Base-by-base conservation (phyloP, 1,139 yeast species). In the Nakaseomyces nivariensis region DNA sequence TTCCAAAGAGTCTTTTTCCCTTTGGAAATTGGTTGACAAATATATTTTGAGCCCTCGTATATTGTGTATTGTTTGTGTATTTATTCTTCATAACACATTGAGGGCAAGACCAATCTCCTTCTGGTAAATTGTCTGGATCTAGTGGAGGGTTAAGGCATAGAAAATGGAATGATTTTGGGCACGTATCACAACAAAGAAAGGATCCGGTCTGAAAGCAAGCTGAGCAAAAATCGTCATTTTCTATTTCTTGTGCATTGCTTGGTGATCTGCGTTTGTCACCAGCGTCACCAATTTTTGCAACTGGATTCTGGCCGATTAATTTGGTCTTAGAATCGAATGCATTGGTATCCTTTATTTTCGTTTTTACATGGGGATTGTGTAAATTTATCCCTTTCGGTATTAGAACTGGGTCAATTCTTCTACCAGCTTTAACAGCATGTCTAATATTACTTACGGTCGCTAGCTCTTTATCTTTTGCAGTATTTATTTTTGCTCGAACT, bases 101-200 rank as follows among this genome's bases (percentile, higher is more conserved):
- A 29, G 77, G 77, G 68, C 98, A 92, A 56, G 76, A 80, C 97
- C 97, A 92, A 58, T 81, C 88, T 32, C 86, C 96, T 49, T 84
- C 94, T 0, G 97, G 97, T 7, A 89, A 72, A 42, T 79, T 75
- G 44, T 72, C 73, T 45, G 82, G 83, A 55, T 85, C 92, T 27
- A 85, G 68, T 0, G 98, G 97, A 2, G 97, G 97, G 58, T 87
- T 85, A 55, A 92, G 78, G 65, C 98, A 92, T 10, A 86, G 75
- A 62, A 92, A 88, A 63, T 92, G 98, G 66, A 90, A 92, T 1
- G 96, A 86, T 60, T 77, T 77, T 0, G 97, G 96, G 67, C 98
- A 92, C 2, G 86, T 75, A 58, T 92, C 98, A 69, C 98, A 92
- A 67, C 97, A 92, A 32, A 92, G 73, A 56, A 92, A 88, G 37